phyloP scores from a whole-genome alignment of 2,329 filamentous ascomycete species.

The Colletotrichum viniferum region DNA sequence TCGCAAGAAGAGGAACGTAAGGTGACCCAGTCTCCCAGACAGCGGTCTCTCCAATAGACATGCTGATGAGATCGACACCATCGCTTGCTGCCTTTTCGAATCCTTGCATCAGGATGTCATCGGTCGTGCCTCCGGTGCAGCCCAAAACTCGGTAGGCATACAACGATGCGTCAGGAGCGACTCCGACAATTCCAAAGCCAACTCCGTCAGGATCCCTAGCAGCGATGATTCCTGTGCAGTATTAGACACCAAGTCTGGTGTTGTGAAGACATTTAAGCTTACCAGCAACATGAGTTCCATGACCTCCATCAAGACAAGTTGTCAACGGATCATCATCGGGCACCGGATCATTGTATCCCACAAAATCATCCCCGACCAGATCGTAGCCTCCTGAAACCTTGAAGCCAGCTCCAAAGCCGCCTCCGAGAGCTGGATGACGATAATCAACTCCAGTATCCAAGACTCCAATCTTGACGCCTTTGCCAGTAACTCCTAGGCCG shows the following conservation, averaged over 20 bases:
- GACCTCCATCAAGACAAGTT: constrained; percentile 30
- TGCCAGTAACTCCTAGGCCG: constrained; percentile 38
- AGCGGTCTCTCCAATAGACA: constrained; percentile 8
- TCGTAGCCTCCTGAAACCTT: constrained; percentile 28
- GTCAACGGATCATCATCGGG: constrained; percentile 4
- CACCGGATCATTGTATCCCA: constrained; percentile 27
- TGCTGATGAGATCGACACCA: constrained; percentile 9
- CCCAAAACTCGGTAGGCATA: constrained; percentile 24
- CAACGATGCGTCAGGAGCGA: constrained; percentile 32
- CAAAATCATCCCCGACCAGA: constrained; percentile 31
- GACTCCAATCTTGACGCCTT: constrained; percentile 41
- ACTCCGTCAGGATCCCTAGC: not conserved
- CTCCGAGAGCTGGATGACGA: constrained; percentile 29
- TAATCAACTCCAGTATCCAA: constrained; percentile 46
- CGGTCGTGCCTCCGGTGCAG: not conserved
- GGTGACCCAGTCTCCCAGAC: constrained; percentile 7
- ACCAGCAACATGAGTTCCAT: constrained; percentile 51
- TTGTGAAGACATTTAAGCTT: constrained; percentile 16
- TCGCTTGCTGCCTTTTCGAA: constrained; percentile 6
- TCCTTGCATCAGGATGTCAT: constrained; percentile 11
- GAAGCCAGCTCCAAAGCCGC: constrained; percentile 15
- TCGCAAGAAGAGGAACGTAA: not conserved
- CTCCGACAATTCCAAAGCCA: constrained; percentile 24
- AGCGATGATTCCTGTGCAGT: not conserved
- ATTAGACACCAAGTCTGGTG: not conserved